Evolutionary conservation across 2,329 filamentous ascomycete species (phyloP).

Genomic region (Aurifilum marmelostoma): DNA sequence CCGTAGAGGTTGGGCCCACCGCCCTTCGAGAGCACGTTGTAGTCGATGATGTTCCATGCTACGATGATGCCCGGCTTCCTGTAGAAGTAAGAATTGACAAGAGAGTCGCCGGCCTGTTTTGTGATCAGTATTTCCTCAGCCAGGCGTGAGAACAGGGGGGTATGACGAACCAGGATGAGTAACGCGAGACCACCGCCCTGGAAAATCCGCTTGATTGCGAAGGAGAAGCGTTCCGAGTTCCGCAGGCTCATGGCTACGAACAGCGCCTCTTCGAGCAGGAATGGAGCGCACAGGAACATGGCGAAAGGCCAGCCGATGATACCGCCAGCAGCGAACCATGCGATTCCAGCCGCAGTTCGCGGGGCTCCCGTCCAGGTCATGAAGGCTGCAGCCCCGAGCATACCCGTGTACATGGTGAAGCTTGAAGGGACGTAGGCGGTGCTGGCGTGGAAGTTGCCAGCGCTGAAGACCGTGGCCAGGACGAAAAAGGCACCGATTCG

Average conservation of each 20-base stretch:
- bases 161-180: conserved; percentile 65
- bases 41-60: conserved; percentile 90
- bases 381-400: conserved; percentile 85
- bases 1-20: conserved; percentile 92
- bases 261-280: conserved; percentile 74
- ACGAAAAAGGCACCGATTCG: conserved; percentile 86
- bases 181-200: conserved; percentile 70
- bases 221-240: conserved; percentile 61
- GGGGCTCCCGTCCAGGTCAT: conserved; percentile 85
- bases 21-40: conserved; percentile 86
- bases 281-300: conserved; percentile 78
- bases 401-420: conserved; percentile 94
- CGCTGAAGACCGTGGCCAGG: conserved; percentile 74
- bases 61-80: conserved; percentile 71
- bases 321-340: conserved; percentile 86
- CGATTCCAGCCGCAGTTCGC: conserved; percentile 80
- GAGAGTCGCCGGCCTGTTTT: conserved; percentile 68
- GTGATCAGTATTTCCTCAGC: conserved; percentile 33
- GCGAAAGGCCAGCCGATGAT: conserved; percentile 95
- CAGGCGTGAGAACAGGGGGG: background rate
- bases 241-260: conserved; percentile 56
- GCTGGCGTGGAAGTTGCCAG: conserved; percentile 92
- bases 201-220: conserved; percentile 62
- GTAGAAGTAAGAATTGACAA: conserved; percentile 84
- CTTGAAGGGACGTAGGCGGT: conserved; percentile 87